Evolutionary conservation across 1,284 basidiomycete genomes (phyloP).

Genomic region (Puccinia brachypodii): DNA sequence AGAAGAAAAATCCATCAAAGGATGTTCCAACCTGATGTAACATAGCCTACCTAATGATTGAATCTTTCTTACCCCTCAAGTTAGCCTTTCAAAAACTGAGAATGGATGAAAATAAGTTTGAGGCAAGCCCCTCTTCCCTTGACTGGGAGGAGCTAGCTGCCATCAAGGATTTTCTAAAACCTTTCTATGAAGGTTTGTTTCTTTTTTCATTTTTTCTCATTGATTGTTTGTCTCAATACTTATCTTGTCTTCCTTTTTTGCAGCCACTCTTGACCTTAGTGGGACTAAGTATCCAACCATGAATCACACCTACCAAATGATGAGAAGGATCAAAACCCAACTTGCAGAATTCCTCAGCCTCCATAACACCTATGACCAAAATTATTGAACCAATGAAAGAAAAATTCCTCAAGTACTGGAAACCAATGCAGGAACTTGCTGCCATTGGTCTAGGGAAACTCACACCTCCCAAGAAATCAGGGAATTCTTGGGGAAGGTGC

Average conservation of each 20-base stretch:
- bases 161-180: not conserved
- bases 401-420: slow-evolving; percentile 7
- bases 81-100: not conserved
- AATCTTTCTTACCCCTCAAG: not conserved
- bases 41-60: not conserved
- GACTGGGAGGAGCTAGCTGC: not conserved
- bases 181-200: not conserved
- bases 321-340: not conserved
- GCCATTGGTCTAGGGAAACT: not conserved
- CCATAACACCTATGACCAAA: not conserved
- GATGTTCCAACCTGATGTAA: slow-evolving; percentile 9
- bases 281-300: not conserved
- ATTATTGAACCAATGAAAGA: slow-evolving; percentile 1
- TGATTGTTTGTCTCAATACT: not conserved
- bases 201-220: not conserved
- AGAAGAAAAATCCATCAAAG: not conserved
- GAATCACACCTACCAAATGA: not conserved
- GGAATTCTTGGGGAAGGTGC: not conserved
- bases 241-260: not conserved
- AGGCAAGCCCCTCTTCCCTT: not conserved
- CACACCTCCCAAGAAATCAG: not conserved
- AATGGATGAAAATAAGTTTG: not conserved
- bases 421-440: not conserved
- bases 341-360: not conserved
- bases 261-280: not conserved